Conservation (phyloP, 805 yeast genomes). For the Candida patagonica region DNA sequence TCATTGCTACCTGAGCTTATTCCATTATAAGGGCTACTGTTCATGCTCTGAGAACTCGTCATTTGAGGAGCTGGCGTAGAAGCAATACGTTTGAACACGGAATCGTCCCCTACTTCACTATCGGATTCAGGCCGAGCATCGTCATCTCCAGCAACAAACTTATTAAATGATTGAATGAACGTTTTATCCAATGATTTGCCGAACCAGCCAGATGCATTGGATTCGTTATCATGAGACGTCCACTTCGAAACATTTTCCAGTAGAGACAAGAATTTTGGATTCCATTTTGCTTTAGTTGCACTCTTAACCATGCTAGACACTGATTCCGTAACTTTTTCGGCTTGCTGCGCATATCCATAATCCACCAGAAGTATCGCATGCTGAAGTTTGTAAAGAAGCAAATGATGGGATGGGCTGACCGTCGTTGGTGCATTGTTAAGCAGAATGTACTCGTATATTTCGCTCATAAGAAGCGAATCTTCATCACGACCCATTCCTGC, state of each 20-base stretch:
- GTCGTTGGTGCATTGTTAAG: constrained; percentile 8
- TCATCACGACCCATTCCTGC: constrained; percentile 37
- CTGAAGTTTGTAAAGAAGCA: constrained; percentile 49
- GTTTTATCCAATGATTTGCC: constrained; percentile 52
- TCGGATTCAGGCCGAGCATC: constrained; percentile 13
- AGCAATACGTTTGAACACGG: constrained; percentile 24
- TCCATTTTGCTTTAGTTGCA: constrained; percentile 24
- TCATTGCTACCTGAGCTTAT: not conserved
- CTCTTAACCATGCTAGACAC: constrained; percentile 34
- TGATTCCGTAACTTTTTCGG: constrained; percentile 55
- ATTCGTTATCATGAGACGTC: constrained; percentile 18
- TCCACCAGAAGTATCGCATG: constrained; percentile 70
- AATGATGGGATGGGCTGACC: constrained; percentile 35
- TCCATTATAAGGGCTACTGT: not conserved
- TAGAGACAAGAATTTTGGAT: constrained; percentile 32
- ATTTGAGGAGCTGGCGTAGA: constrained; percentile 13
- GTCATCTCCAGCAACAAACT: constrained; percentile 83
- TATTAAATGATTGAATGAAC: constrained; percentile 78
- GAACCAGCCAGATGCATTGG: constrained; percentile 48
- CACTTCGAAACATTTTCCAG: constrained; percentile 38
- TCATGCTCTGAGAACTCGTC: not conserved
- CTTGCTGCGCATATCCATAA: constrained; percentile 45
- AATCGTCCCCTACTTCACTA: constrained; percentile 14
- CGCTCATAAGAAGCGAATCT: constrained; percentile 49
- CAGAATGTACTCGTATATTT: constrained; percentile 54